phyloP scores from a whole-genome alignment of 345 rosid species.

The Brassica cretica region DNA sequence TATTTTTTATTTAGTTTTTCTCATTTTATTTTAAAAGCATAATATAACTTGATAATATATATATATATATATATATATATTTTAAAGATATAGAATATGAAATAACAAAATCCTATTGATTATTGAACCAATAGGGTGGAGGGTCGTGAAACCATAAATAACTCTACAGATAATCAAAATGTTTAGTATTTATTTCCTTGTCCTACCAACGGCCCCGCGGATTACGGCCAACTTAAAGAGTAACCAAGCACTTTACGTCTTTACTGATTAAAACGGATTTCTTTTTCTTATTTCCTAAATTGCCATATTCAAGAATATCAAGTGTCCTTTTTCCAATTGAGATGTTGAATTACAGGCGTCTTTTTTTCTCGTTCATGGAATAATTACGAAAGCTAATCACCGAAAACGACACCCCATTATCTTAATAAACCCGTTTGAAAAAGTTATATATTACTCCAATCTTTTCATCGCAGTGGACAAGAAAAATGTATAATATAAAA shows the following conservation, averaged over 20 bases:
- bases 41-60: no score
- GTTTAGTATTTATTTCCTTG: neutral
- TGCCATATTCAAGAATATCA: constrained; percentile 12
- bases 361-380: neutral
- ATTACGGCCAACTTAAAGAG: constrained; percentile 26
- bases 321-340: neutral
- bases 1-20: no score
- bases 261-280: neutral
- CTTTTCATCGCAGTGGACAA: neutral
- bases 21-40: no score
- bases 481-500: neutral
- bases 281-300: neutral
- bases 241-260: constrained; percentile 17
- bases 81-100: no score
- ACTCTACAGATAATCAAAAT: neutral
- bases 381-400: neutral
- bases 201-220: constrained; percentile 13
- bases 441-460: neutral
- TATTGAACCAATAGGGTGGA: no score
- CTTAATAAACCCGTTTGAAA: neutral
- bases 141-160: no score
- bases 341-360: neutral
- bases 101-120: no score
- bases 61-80: no score
- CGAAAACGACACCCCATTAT: neutral